These are phyloP conservation scores for Fennellomyces sp. DNA, from an alignment of 371 early-diverging fungal genomes.

Conservation along the genomic window DNA sequence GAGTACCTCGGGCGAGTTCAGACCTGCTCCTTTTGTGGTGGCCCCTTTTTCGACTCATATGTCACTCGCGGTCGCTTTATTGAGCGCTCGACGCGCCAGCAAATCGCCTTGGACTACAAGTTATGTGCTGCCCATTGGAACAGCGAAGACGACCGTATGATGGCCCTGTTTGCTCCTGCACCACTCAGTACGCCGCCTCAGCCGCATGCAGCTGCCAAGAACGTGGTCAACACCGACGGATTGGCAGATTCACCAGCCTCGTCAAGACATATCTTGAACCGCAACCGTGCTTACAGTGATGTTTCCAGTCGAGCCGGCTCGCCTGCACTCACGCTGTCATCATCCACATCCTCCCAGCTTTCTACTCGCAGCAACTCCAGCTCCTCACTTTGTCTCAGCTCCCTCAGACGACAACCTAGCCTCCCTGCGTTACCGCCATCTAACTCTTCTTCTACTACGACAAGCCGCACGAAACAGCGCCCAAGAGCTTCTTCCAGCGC, in stretches of 20 bases:
- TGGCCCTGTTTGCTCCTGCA: constrained; percentile 32
- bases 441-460: neutral
- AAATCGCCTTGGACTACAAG: constrained; percentile 37
- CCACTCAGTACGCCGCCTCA: neutral
- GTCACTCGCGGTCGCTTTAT: constrained; percentile 65
- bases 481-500: constrained; percentile 24
- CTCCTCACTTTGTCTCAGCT: constrained; percentile 9
- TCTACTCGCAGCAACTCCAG: constrained; percentile 16
- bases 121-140: constrained; percentile 51
- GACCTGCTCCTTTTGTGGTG: constrained; percentile 84
- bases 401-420: constrained; percentile 17
- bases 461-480: constrained; percentile 7
- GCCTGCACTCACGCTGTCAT: constrained; percentile 9
- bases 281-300: constrained; percentile 16
- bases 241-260: constrained; percentile 6
- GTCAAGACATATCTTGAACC: neutral
- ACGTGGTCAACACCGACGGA: constrained; percentile 13
- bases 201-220: neutral
- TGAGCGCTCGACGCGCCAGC: constrained; percentile 56
- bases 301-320: constrained; percentile 6
- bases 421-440: constrained; percentile 18
- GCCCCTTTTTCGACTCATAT: constrained; percentile 82
- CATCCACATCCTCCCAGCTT: constrained; percentile 18
- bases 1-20: constrained; percentile 69
- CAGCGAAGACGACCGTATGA: constrained; percentile 37